phyloP scores from a whole-genome alignment of 1,139 yeast species.

The Kodamaea fungicola region DNA sequence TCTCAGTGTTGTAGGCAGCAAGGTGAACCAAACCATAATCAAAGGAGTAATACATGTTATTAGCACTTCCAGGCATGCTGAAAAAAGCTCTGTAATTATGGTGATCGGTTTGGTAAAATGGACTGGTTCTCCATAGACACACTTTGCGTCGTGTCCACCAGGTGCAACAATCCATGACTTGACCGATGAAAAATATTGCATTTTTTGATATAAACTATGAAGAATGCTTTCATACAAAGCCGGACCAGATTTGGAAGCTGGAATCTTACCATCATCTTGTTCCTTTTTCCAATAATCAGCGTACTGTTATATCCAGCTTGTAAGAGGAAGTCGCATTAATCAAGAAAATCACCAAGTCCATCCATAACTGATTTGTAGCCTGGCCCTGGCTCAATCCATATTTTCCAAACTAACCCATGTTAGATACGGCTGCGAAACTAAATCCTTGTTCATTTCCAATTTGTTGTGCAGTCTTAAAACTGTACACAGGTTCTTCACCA shows the following conservation, averaged over 20 bases:
- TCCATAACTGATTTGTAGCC: slow-evolving; percentile 3
- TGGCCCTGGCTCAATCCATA: slow-evolving; percentile 4
- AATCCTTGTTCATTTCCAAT: slow-evolving; percentile 2
- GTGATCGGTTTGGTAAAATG: slow-evolving; percentile 5
- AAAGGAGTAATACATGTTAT: slow-evolving; percentile 5
- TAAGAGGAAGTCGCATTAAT: slow-evolving; percentile 4
- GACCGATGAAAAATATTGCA: slow-evolving; percentile 2
- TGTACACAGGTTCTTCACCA: slow-evolving; percentile 1
- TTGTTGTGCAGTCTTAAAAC: slow-evolving; percentile 4
- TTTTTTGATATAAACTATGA: slow-evolving; percentile 4
- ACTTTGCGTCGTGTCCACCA: slow-evolving; percentile 6
- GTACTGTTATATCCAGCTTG: slow-evolving; percentile 6
- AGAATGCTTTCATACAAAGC: slow-evolving; percentile 6
- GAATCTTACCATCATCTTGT: slow-evolving; percentile 2
- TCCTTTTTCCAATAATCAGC: slow-evolving; percentile 7
- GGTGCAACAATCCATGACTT: slow-evolving; percentile 6
- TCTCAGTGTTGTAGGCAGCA: slow-evolving; percentile 5
- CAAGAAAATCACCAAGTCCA: slow-evolving; percentile 1
- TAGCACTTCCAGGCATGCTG: slow-evolving; percentile 5
- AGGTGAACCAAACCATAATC: slow-evolving; percentile 5
- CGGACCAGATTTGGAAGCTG: slow-evolving; percentile 1
- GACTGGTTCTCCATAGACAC: slow-evolving; percentile 5
- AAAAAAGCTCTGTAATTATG: slow-evolving; percentile 4
- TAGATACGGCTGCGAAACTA: slow-evolving; percentile 6
- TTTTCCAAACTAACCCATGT: slow-evolving; percentile 5